These are phyloP conservation scores for Akanthomyces dipterigenus DNA, from an alignment of 2,329 filamentous ascomycete genomes.

Conservation along the genomic window DNA sequence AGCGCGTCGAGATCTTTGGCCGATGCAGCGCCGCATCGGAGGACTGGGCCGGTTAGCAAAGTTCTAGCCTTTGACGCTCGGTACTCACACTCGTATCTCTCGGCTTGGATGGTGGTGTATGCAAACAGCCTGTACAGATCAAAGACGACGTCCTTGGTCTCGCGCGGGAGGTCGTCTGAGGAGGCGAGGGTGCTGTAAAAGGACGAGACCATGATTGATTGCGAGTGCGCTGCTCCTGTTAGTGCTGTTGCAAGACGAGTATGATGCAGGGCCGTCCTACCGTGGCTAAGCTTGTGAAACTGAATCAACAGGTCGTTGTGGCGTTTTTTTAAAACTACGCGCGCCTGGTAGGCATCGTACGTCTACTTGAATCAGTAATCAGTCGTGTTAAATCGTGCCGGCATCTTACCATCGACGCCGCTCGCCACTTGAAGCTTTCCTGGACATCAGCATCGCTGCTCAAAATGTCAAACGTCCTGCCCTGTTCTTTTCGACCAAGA, in stretches of 20 bases:
- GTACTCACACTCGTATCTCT: constrained; percentile 6
- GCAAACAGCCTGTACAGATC: constrained; percentile 9
- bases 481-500: constrained; percentile 58
- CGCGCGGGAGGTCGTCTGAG: neutral
- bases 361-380: neutral
- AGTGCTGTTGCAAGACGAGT: neutral
- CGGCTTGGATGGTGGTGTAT: constrained; percentile 1
- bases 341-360: neutral
- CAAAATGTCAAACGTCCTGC: constrained; percentile 69
- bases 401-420: constrained; percentile 48
- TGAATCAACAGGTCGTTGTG: constrained; percentile 3
- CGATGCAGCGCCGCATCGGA: constrained; percentile 6
- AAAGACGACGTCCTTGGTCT: constrained; percentile 3
- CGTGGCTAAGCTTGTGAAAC: constrained; percentile 8
- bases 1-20: constrained; percentile 3
- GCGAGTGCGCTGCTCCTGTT: constrained; percentile 1
- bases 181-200: neutral
- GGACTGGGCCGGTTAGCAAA: neutral
- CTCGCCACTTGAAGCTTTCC: constrained; percentile 68
- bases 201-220: constrained; percentile 6
- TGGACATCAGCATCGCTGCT: constrained; percentile 64
- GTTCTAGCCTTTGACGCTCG: neutral
- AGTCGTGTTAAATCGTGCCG: no score
- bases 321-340: neutral
- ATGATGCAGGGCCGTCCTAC: neutral